Base-by-base conservation (phyloP, 208 protist genomes). In the Crithidia thermophila region DNA sequence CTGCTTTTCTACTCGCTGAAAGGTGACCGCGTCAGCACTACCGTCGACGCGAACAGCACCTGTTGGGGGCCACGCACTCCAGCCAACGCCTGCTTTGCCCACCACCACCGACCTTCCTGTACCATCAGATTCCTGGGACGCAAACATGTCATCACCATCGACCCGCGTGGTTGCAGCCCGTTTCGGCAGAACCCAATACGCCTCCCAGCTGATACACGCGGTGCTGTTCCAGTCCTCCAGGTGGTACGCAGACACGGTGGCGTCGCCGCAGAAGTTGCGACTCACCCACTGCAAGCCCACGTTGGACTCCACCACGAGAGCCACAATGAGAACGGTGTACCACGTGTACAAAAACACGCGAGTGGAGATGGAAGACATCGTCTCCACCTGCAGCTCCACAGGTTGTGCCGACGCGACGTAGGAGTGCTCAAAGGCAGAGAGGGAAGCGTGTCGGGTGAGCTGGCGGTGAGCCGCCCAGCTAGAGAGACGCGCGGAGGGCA, bases 321-420 rank as follows among this genome's bases (percentile, higher is more conserved):
- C 84, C 4, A 86, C 39, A 13, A 88, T 46, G 39, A 94, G 79
- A 13, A 87, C 59, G 18, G 56, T 63, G 52, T 94, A 90, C 88
- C 88, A 94, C 14, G 73, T 72, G 52, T 88, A 86, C 1, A 94
- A 65, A 53, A 94, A 85, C 1, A 81, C 34, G 21, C 76, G 79
- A 4, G 66, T 77, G 18, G 77, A 76, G 4, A 57, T 37, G 64
- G 79, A 80, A 9, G 82, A 88, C 73, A 94, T 85, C 14, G 79
- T 90, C 57, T 91, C 88, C 57, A 94, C 78, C 64, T 91, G 88
- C 55, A 90, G 68, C 66, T 94, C 80, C 28, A 83, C 63, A 9
- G 37, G 49, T 33, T 30, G 47, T 9, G n/a, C 30, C 11, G 34
- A 52, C 5, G 42, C 34, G 21, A 1, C 16, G 13, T 43, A 30